Evolutionary conservation across 441 rosid species (phyloP).

Genomic region (Biscutella auriculata): DNA sequence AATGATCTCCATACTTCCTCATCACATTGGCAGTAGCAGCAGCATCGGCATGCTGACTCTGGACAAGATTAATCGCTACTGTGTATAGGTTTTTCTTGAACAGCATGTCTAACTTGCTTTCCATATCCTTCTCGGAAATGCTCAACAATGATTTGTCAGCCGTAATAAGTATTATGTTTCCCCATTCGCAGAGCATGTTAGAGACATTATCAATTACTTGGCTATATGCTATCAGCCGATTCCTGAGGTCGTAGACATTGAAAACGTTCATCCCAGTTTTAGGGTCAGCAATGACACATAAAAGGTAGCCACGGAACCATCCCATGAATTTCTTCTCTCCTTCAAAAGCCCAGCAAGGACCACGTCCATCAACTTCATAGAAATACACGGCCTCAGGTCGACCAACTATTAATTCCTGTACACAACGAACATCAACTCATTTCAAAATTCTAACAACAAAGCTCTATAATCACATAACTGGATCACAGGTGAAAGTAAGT

Average conservation of each 20-base stretch:
- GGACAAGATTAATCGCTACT: conserved; percentile 95
- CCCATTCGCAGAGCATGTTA: conserved; percentile 94
- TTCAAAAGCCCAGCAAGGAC: conserved; percentile 99
- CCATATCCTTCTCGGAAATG: conserved; percentile 95
- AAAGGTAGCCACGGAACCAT: conserved; percentile 88
- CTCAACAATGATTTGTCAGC: conserved; percentile 64
- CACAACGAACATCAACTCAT: conserved; percentile 13
- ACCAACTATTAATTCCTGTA: conserved; percentile 83
- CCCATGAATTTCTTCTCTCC: conserved; percentile 90
- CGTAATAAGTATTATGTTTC: conserved; percentile 70
- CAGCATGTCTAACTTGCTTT: conserved; percentile 95
- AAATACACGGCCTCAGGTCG: conserved; percentile 93
- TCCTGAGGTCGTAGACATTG: conserved; percentile 85
- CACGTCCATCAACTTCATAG: conserved; percentile 95
- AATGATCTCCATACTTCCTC: conserved; percentile 94
- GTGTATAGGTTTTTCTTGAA: conserved; percentile 91
- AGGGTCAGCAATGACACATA: conserved; percentile 82
- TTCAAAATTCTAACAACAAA: neutral
- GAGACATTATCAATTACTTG: conserved; percentile 72
- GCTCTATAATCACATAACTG: neutral
- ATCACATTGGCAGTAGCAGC: conserved; percentile 95
- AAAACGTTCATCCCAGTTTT: conserved; percentile 59
- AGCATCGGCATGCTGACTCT: conserved; percentile 95
- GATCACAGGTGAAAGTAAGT: conserved; percentile 16
- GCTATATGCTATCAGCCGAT: conserved; percentile 83